Percentiles rank a stretch among this genome's conserved stretches.
These are phyloP conservation scores for Aaosphaeria arxii DNA, from an alignment of 2,329 filamentous ascomycete genomes.

Conservation along the genomic window DNA sequence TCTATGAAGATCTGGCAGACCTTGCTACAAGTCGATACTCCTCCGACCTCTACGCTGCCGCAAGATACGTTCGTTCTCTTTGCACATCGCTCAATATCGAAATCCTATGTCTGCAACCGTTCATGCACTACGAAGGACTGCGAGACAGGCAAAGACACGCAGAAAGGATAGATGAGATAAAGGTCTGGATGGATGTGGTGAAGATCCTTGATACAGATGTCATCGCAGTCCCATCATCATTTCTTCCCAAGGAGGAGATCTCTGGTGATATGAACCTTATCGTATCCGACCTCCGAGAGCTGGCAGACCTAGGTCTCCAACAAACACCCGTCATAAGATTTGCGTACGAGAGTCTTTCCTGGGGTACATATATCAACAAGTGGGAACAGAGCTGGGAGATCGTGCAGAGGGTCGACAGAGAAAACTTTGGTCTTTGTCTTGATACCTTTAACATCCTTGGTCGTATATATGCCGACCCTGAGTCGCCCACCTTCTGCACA, in stretches of 20 bases:
- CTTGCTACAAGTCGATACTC: conserved; percentile 46
- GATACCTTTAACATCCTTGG: conserved; percentile 78
- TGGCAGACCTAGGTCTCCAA: conserved; percentile 64
- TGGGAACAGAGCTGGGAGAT: conserved; percentile 74
- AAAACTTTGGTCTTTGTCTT: conserved; percentile 74
- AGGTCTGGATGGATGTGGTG: conserved; percentile 67
- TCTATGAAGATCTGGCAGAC: conserved; percentile 72
- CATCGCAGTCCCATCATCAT: conserved; percentile 72
- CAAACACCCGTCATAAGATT: conserved; percentile 61
- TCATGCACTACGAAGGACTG: conserved; percentile 74
- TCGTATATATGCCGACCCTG: conserved; percentile 67
- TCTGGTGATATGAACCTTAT: conserved; percentile 56
- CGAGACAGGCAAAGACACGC: conserved; percentile 59
- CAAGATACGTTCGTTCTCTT: conserved; percentile 54
- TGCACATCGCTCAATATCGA: conserved; percentile 55
- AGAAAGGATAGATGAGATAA: conserved; percentile 59
- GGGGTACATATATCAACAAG: conserved; percentile 66
- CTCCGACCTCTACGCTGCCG: conserved; percentile 56
- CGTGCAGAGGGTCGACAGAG: conserved; percentile 60
- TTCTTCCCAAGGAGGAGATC: conserved; percentile 54
- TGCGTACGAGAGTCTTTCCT: conserved; percentile 71
- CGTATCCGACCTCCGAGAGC: conserved; percentile 59
- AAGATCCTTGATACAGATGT: conserved; percentile 64
- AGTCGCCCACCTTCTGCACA: conserved; percentile 50
- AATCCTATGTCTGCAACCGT: conserved; percentile 71